Evolutionary conservation across 129 eudicot species (phyloP), one percentile per base, ranked within the genome.

Genomic region (Ambrosia artemisiifolia): DNA sequence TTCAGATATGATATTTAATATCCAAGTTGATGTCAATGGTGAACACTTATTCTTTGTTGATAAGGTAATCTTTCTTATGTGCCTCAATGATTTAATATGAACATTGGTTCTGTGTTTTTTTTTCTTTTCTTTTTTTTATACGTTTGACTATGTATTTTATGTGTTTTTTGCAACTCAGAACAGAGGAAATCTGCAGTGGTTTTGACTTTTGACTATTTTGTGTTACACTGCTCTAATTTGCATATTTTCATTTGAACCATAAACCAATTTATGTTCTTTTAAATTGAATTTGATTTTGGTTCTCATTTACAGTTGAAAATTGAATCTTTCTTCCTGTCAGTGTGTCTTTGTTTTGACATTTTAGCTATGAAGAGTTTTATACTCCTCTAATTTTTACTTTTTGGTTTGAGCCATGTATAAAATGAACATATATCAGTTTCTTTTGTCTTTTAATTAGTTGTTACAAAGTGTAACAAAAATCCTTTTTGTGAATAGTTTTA

Each of bases 11-110:
- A 74, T 51, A 18, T 73, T 75, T 78, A 73, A 79, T 59, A 75
- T 89, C 84, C 75, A 89, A 83, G 86, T 84, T 63, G 92, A 84
- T 69, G 75, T 86, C 60, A 86, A 86, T 80, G 96, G 92, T 44
- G 79, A 86, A 66, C 78, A 84, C 17, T 78, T 75, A 65, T 84
- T 89, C 75, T 69, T 70, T 44, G 80, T 84, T 2, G 70, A 75
- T 72, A 86, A 81, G 92, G 96, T 89, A 80, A 18, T 44, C 6
- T 34, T 35, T 56, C 56, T 12, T 30, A 46, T 67, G 11, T 57
- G 62, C 24, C 11, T 44, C 5, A 51, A 5, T 69, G 0, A 19
- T 36, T 57, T 14, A 46, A 36, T 67, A 7, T 46, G 11, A 48
- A n/a, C 54, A 11, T n/a, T 48, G 16, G 16, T 17, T 48, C 51